Percentiles rank a stretch among this genome's conserved stretches.
These are phyloP conservation scores for Cryphonectria parasitica DNA, from an alignment of 2,329 filamentous ascomycete genomes.

Conservation along the genomic window DNA sequence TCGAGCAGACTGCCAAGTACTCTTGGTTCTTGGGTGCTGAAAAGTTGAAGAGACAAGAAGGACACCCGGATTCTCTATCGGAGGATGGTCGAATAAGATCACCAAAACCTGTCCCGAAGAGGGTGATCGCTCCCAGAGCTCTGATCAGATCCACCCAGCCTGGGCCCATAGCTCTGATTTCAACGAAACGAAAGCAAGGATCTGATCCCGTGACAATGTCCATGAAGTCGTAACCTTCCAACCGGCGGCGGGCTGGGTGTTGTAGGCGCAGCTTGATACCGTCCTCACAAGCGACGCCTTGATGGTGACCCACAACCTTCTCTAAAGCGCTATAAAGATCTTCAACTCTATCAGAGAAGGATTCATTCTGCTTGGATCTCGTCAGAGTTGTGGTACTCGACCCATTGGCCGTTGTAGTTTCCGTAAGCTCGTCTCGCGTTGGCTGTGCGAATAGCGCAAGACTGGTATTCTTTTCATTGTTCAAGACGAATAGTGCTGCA, in stretches of 20 bases:
- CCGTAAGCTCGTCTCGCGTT: not conserved
- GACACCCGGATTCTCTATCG: not conserved
- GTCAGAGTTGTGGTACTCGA: not conserved
- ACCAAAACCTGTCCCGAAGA: constrained; percentile 33
- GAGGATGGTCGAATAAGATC: constrained; percentile 29
- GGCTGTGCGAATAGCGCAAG: constrained; percentile 11
- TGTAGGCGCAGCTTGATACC: constrained; percentile 26
- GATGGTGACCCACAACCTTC: constrained; percentile 36
- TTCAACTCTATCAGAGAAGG: constrained; percentile 35
- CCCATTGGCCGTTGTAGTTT: not conserved
- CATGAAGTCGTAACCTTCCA: constrained; percentile 40
- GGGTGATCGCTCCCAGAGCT: constrained; percentile 33
- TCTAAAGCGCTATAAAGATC: constrained; percentile 36
- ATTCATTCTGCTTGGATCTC: constrained; percentile 22
- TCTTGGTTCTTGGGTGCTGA: constrained; percentile 21
- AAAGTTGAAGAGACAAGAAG: constrained; percentile 2
- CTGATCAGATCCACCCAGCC: constrained; percentile 40
- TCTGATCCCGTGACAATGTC: constrained; percentile 33
- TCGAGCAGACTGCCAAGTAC: constrained; percentile 25
- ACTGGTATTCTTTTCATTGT: not conserved
- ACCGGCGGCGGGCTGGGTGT: constrained; percentile 28
- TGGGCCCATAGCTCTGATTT: constrained; percentile 29
- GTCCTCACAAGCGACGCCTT: constrained; percentile 20
- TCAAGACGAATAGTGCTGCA: constrained; percentile 9
- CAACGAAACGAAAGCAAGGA: constrained; percentile 31